Conservation (phyloP, 2,329 filamentous ascomycete species). For the Annulohypoxylon truncatum region DNA sequence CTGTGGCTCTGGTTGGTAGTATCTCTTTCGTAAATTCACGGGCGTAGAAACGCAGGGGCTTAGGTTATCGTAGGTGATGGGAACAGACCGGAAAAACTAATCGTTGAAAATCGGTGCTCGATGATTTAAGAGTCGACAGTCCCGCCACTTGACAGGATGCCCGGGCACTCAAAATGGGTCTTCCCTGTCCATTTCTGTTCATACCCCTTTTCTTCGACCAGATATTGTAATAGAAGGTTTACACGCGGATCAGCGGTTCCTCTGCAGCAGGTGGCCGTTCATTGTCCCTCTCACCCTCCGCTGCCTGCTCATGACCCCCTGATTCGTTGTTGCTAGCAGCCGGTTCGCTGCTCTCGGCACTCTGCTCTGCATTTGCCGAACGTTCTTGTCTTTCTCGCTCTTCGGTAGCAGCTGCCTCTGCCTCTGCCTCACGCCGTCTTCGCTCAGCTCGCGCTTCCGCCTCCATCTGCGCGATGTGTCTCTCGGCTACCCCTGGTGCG, state of each 20-base stretch:
- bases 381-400: slow-evolving; percentile 17
- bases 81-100: not conserved
- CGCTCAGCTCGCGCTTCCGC: slow-evolving; percentile 61
- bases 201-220: no score
- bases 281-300: slow-evolving; percentile 11
- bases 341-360: slow-evolving; percentile 2
- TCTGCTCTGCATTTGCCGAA: slow-evolving; percentile 20
- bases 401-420: slow-evolving; percentile 52
- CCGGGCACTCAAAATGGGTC: not conserved
- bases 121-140: not conserved
- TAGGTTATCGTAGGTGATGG: not conserved
- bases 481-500: slow-evolving; percentile 72
- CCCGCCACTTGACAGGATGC: not conserved
- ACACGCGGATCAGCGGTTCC: slow-evolving; percentile 33
- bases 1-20: no score
- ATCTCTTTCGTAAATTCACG: no score
- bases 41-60: no score
- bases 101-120: not conserved
- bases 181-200: not conserved
- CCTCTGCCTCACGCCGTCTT: slow-evolving; percentile 58
- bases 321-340: slow-evolving; percentile 2
- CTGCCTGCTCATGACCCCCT: not conserved
- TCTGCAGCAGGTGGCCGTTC: slow-evolving; percentile 17
- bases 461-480: slow-evolving; percentile 70
- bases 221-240: not conserved